A percentile compares a stretch with the other conserved stretches of the same genome.
These are phyloP conservation scores for Cordyceps farinosa DNA, from an alignment of 2,329 filamentous ascomycete species.

Conservation along the genomic window DNA sequence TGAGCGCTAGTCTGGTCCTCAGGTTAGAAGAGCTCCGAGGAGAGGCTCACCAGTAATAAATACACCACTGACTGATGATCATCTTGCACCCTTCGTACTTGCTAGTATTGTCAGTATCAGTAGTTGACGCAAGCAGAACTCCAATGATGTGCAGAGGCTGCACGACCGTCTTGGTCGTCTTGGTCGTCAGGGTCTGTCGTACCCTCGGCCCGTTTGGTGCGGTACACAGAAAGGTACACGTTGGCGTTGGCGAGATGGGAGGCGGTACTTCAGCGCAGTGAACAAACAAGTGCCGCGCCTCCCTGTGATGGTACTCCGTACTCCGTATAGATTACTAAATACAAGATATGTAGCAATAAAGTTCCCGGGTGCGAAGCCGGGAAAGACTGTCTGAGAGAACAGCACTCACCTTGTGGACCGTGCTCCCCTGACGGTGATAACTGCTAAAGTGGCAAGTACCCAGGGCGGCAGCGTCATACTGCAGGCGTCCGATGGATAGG, in stretches of 20 bases:
- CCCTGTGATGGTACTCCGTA: background rate
- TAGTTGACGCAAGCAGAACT: background rate
- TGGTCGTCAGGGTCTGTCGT: background rate
- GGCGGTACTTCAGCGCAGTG: no score
- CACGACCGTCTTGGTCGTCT: background rate
- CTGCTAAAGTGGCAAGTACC: background rate
- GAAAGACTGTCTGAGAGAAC: background rate
- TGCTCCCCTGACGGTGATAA: background rate
- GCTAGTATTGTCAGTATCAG: background rate
- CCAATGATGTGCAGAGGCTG: constrained; percentile 2
- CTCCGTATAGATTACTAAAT: background rate
- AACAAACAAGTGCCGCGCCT: no score
- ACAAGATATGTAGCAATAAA: background rate
- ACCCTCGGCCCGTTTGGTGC: constrained; percentile 11
- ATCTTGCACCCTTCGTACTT: no score
- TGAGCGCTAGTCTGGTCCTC: constrained; percentile 5
- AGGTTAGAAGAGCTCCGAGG: background rate
- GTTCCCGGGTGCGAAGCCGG: background rate
- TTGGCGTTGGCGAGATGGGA: background rate
- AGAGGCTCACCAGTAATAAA: background rate
- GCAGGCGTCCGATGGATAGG: no score
- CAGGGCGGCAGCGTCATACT: no score
- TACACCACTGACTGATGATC: no score
- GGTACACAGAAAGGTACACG: constrained; percentile 11
- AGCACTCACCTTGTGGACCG: background rate